Percentiles rank a stretch among this genome's conserved stretches.
Conservation (phyloP, 441 rosid genomes). For the Euphorbia celastroides region DNA sequence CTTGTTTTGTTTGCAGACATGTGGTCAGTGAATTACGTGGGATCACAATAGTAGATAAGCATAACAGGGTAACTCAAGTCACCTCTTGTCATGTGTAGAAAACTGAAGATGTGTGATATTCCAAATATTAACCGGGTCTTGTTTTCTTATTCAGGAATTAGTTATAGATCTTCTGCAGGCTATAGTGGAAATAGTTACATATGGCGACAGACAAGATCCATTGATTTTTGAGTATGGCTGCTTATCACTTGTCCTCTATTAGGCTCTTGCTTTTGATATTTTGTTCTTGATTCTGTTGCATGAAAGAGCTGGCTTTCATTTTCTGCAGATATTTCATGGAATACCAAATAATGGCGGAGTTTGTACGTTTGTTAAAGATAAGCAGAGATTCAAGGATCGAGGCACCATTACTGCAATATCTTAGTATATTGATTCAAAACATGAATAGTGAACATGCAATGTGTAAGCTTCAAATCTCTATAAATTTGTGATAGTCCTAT, state of each 20-base stretch:
- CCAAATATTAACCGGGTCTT: slow-evolving; percentile 9
- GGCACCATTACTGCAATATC: slow-evolving; percentile 58
- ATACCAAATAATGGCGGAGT: slow-evolving; percentile 63
- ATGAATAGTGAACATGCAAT: slow-evolving; percentile 57
- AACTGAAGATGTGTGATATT: background rate
- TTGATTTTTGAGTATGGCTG: slow-evolving; percentile 50
- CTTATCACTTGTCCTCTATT: slow-evolving; percentile 6
- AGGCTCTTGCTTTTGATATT: background rate
- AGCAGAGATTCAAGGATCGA: slow-evolving; percentile 44
- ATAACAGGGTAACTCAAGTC: slow-evolving; percentile 37
- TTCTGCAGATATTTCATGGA: slow-evolving; percentile 63
- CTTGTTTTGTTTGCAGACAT: slow-evolving; percentile 26
- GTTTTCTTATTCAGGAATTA: slow-evolving; percentile 33
- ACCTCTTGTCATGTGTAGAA: background rate
- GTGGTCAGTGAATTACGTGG: slow-evolving; percentile 45
- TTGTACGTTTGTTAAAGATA: slow-evolving; percentile 51
- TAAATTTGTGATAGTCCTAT: background rate
- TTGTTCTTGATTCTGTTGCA: background rate
- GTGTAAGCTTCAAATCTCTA: slow-evolving; percentile 33
- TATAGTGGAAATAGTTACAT: slow-evolving; percentile 65
- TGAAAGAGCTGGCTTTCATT: slow-evolving; percentile 3
- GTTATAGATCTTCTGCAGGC: slow-evolving; percentile 58
- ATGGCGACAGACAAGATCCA: slow-evolving; percentile 63
- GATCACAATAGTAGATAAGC: slow-evolving; percentile 43
- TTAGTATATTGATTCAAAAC: slow-evolving; percentile 75